Evolutionary conservation across 1,284 basidiomycete species (phyloP), one percentile per base, ranked within the genome.

Genomic region (Anthracocystis panici-leucophaei): DNA sequence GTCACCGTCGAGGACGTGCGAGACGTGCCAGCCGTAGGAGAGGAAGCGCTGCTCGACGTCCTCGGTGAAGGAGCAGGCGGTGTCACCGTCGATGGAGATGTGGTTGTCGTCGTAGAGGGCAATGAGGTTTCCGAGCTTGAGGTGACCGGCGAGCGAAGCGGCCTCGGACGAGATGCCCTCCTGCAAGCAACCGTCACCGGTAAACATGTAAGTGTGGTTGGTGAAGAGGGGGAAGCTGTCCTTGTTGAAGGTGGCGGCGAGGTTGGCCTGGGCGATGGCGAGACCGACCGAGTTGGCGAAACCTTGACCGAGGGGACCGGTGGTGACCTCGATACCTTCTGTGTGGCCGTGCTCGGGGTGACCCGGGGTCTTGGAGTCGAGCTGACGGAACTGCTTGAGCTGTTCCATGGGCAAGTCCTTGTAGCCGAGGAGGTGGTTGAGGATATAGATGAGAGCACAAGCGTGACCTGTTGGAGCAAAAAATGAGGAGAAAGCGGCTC

Each of bases 71-170:
- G 95, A 92, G 75, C 92, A 90, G 71, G 90, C 90, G 76, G 94
- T 97, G 87, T 94, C 90, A 82, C 95, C 95, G 86, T 97, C 95
- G 82, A 97, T 97, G 78, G 95, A 93, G 86, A 97, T 97, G 86
- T 93, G 92, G 86, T 87, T 96, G 84, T 78, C 78, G 73, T 84
- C 82, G 77, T 83, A 84, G 57, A 82, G 68, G 46, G 72, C 79
- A 84, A 97, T 92, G 79, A 97, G 88, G 88, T 96, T 97, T 71
- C 92, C 93, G 61, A 97, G 90, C 86, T 94, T 91, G 80, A 97
- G 89, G 87, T 97, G 95, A 79, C 88, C 95, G 69, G 94, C 95
- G 75, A 97, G 89, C 84, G 93, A 94, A 75, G 92, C 92, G 29
- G 95, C 93, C 87, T 97, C 95, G 78, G 90, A 90, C 23, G 94